These are phyloP conservation scores for Saturnispora quitensis DNA, from an alignment of 805 yeast species.

Conservation along the genomic window DNA sequence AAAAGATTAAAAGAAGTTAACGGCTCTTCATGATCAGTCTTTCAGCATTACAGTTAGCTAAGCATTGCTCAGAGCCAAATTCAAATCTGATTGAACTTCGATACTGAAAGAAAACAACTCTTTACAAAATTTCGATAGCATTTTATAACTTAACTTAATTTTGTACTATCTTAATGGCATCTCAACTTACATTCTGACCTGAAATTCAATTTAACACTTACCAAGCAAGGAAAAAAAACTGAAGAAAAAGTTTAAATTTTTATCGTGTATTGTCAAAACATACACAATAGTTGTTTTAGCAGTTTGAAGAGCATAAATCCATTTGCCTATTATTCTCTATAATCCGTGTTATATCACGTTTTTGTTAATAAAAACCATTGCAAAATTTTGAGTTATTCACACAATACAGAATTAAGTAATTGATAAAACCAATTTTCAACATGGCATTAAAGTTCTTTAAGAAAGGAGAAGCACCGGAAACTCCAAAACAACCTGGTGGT, in stretches of 20 bases:
- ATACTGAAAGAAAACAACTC: no score
- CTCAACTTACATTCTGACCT: not conserved
- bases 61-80: not conserved
- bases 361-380: no score
- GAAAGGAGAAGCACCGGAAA: constrained; percentile 7
- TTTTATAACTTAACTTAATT: no score
- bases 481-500: constrained; percentile 7
- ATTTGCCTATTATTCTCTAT: no score
- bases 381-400: no score
- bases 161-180: not conserved
- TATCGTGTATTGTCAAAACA: not conserved
- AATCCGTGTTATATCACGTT: not conserved
- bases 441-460: constrained; percentile 7
- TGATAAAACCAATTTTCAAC: not conserved
- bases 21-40: not conserved
- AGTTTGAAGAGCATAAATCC: not conserved
- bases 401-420: not conserved
- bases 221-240: not conserved
- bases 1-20: constrained; percentile 16
- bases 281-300: not conserved
- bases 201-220: not conserved
- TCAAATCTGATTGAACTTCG: no score
- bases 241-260: not conserved
- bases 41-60: no score
- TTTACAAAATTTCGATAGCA: not conserved